These are phyloP conservation scores for Adansonia rubrostipa DNA, from an alignment of 441 rosid genomes.

Conservation along the genomic window DNA sequence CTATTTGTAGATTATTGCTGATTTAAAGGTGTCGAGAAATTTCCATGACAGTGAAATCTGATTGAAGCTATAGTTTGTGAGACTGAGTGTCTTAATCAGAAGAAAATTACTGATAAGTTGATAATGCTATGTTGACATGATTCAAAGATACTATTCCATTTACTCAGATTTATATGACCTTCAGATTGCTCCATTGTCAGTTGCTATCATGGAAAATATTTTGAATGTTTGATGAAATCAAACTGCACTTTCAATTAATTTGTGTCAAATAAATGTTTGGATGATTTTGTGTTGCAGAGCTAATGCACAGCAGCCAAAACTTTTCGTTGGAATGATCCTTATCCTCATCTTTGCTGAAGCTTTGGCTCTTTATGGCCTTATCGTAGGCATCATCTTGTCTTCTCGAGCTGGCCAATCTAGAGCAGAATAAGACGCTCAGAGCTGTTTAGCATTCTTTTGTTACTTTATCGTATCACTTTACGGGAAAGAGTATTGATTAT, in stretches of 20 bases:
- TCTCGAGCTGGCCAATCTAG: constrained; percentile 92
- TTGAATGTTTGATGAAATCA: background rate
- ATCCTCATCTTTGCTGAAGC: constrained; percentile 89
- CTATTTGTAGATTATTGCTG: background rate
- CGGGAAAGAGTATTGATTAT: constrained; percentile 21
- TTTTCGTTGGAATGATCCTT: constrained; percentile 87
- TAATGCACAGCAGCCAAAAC: constrained; percentile 87
- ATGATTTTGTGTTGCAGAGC: constrained; percentile 54
- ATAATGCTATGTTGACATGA: background rate
- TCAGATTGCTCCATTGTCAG: background rate
- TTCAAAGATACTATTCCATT: background rate
- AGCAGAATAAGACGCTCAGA: constrained; percentile 54
- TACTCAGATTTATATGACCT: background rate
- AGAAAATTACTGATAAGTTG: background rate
- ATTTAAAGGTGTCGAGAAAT: background rate
- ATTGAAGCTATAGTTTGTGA: background rate
- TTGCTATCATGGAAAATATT: background rate
- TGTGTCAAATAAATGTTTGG: constrained; percentile 3
- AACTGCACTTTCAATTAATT: background rate
- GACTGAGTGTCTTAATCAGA: background rate
- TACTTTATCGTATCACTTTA: constrained; percentile 1
- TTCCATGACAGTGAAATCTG: background rate
- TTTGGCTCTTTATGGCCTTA: constrained; percentile 80
- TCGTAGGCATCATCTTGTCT: constrained; percentile 83
- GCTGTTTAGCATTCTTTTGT: constrained; percentile 35